phyloP scores from a whole-genome alignment of 352 stramenopile genomes.

The Phytophthora fragariaefolia region DNA sequence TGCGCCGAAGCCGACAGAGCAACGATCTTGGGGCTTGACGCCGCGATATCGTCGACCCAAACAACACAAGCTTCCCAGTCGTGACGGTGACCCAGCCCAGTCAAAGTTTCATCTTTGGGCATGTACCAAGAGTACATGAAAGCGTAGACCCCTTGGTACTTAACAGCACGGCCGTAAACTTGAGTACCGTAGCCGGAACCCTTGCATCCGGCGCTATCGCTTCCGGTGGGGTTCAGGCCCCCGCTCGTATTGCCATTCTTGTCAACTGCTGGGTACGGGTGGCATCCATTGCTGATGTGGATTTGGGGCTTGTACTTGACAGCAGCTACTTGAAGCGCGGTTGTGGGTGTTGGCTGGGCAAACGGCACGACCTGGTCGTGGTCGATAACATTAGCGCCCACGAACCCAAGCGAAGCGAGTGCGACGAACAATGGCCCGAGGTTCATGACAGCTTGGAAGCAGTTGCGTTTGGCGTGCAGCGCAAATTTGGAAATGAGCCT shows the following conservation, averaged over 20 bases:
- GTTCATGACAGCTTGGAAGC: neutral
- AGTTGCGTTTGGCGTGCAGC: neutral
- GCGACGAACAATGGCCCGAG: neutral
- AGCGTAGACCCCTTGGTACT: slow-evolving; percentile 21
- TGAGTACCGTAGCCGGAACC: slow-evolving; percentile 29
- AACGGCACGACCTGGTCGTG: slow-evolving; percentile 14
- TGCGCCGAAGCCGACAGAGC: slow-evolving; percentile 23
- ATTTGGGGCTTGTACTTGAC: slow-evolving; percentile 6
- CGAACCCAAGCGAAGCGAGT: neutral
- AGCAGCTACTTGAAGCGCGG: neutral
- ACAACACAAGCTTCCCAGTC: slow-evolving; percentile 45
- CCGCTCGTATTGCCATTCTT: slow-evolving; percentile 5
- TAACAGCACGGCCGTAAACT: slow-evolving; percentile 26
- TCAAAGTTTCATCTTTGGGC: slow-evolving; percentile 39
- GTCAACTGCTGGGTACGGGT: slow-evolving; percentile 5
- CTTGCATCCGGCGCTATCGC: slow-evolving; percentile 18
- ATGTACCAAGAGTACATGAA: slow-evolving; percentile 52
- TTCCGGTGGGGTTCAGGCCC: neutral
- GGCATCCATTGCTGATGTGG: neutral
- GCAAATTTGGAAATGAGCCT: neutral
- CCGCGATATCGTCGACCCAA: slow-evolving; percentile 34
- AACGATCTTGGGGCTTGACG: slow-evolving; percentile 18
- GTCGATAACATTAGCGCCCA: neutral
- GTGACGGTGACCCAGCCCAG: slow-evolving; percentile 34
- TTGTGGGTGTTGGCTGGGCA: slow-evolving; percentile 5